A percentile compares a stretch with the other conserved stretches of the same genome.
phyloP scores from a whole-genome alignment of 257 asterid species.

The Dorcoceras hygrometricum region DNA sequence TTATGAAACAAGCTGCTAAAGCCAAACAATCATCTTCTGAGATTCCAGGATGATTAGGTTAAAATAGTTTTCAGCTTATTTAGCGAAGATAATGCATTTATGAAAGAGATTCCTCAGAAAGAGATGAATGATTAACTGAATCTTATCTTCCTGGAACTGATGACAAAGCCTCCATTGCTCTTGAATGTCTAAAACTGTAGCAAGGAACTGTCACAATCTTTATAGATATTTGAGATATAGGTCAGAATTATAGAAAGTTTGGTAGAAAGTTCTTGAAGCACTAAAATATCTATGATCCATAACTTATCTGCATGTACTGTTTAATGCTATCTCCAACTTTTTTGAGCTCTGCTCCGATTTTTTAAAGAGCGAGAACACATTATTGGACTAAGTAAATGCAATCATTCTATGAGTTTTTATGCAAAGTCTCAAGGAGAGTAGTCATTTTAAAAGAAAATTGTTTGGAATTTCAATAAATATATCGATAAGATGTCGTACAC shows the following conservation, averaged over 20 bases:
- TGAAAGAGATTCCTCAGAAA: background rate
- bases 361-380: background rate
- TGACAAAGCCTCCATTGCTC: background rate
- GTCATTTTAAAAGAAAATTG: background rate
- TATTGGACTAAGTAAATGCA: background rate
- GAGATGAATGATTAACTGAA: conserved; percentile 5
- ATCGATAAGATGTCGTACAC: background rate
- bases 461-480: background rate
- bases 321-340: background rate
- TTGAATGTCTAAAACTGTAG: background rate
- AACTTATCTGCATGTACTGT: background rate
- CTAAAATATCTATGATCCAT: background rate
- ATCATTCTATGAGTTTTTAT: too few relatives aligned
- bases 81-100: conserved; percentile 14
- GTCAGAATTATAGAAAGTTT: conserved; percentile 2
- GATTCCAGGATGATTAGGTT: background rate
- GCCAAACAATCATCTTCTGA: background rate
- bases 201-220: background rate
- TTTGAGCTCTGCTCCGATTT: background rate
- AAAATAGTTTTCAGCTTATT: conserved; percentile 5
- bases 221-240: background rate
- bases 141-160: background rate
- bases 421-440: background rate
- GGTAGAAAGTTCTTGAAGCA: background rate
- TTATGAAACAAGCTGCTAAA: background rate